Conservation (phyloP, 1,284 basidiomycete species). For the Marasmius oreades region DNA sequence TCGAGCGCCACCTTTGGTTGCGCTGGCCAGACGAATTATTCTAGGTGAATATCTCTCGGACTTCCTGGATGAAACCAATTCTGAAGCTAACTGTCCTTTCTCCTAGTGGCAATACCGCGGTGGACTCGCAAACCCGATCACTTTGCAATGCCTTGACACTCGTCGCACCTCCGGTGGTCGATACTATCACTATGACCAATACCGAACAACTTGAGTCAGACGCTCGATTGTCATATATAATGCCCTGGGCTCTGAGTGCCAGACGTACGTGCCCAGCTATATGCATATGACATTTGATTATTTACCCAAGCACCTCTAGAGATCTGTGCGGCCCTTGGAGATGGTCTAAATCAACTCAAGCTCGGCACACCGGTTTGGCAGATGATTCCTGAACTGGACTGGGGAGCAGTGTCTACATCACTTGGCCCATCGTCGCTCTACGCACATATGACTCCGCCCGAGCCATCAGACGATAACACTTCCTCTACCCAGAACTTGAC, state of each 20-base stretch:
- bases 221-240: too few species aligned
- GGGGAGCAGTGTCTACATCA: conserved; percentile 2
- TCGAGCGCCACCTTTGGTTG: conserved; percentile 34
- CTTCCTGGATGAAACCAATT: not conserved
- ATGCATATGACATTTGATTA: too few species aligned
- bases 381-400: conserved; percentile 23
- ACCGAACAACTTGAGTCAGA: too few species aligned
- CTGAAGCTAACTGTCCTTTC: too few species aligned
- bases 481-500: not conserved
- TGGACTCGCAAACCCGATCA: conserved; percentile 26
- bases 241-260: too few species aligned
- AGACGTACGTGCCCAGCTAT: too few species aligned
- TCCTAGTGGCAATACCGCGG: conserved; percentile 33
- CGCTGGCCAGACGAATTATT: conserved; percentile 39
- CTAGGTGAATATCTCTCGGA: conserved; percentile 24
- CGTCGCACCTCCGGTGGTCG: conserved; percentile 31
- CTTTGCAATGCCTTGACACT: conserved; percentile 34
- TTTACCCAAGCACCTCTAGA: too few species aligned
- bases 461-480: not conserved
- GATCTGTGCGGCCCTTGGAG: conserved; percentile 26
- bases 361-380: too few species aligned
- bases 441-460: not conserved
- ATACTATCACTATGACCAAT: too few species aligned
- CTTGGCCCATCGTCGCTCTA: not conserved
- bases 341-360: conserved; percentile 19